A percentile compares a stretch with the other conserved stretches of the same genome.
Conservation (phyloP, 768 basidiomycete genomes). For the Trametes gibbosa region DNA sequence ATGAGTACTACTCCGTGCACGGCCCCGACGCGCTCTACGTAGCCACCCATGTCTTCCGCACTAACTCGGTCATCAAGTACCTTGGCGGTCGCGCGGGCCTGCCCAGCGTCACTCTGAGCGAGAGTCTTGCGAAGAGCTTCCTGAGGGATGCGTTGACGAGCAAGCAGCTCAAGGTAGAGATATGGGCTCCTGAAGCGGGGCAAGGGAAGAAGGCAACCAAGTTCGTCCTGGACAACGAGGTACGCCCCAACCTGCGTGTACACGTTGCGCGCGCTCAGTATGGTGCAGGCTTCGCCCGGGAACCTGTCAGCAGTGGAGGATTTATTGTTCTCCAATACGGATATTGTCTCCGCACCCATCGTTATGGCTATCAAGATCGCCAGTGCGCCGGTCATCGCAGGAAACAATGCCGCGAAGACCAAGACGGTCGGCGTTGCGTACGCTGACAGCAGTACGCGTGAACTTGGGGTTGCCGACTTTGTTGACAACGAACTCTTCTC, state of each 20-base stretch:
- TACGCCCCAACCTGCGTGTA: conserved; percentile 27
- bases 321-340: conserved; percentile 74
- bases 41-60: conserved; percentile 79
- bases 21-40: conserved; percentile 87
- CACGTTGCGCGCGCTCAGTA: background rate
- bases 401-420: conserved; percentile 50
- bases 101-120: conserved; percentile 75
- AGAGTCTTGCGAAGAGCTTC: conserved; percentile 74
- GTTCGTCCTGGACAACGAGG: conserved; percentile 83
- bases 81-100: conserved; percentile 69
- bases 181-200: conserved; percentile 74
- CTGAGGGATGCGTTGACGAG: conserved; percentile 87
- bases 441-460: conserved; percentile 82
- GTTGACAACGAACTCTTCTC: conserved; percentile 94
- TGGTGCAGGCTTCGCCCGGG: conserved; percentile 64
- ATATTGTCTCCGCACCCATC: conserved; percentile 80
- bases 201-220: conserved; percentile 72
- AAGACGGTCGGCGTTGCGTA: conserved; percentile 86
- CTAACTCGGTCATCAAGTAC: conserved; percentile 90
- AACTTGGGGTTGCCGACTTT: conserved; percentile 88
- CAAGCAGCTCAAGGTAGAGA: conserved; percentile 89
- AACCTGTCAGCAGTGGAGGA: conserved; percentile 56
- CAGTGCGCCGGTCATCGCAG: conserved; percentile 43
- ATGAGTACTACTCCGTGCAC: conserved; percentile 85
- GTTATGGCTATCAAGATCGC: conserved; percentile 86